These are phyloP conservation scores for Apophysomyces trapeziformis DNA, from an alignment of 371 early-diverging fungal genomes.

Conservation along the genomic window DNA sequence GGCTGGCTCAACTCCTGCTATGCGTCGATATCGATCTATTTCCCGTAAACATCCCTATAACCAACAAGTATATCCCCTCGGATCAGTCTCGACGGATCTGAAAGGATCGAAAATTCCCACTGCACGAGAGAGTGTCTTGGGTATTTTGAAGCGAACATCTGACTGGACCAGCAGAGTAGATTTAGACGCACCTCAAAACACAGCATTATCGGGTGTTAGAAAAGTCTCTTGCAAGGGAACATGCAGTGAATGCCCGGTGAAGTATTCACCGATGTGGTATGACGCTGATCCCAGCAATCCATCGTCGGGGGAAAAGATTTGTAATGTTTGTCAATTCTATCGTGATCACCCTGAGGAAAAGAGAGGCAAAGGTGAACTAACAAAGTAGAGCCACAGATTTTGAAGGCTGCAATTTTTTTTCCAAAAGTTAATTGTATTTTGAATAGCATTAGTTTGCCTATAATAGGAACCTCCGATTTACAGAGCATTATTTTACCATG, in stretches of 20 bases:
- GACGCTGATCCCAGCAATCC: constrained; percentile 12
- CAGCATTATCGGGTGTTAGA: constrained; percentile 9
- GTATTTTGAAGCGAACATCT: constrained; percentile 1
- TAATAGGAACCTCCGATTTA: too few relatives aligned
- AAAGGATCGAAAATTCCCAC: constrained; percentile 18
- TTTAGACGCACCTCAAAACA: constrained; percentile 15
- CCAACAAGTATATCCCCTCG: constrained; percentile 12
- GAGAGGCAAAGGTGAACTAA: neutral
- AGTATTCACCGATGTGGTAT: constrained; percentile 51
- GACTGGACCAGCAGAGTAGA: constrained; percentile 7
- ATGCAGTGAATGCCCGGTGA: constrained; percentile 37
- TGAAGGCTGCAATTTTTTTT: too few relatives aligned
- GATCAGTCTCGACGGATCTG: neutral
- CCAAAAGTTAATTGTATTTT: too few relatives aligned
- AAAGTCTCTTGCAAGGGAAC: constrained; percentile 12
- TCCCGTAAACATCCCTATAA: constrained; percentile 13
- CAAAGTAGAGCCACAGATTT: too few relatives aligned
- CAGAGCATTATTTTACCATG: too few relatives aligned
- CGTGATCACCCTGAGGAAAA: constrained; percentile 4
- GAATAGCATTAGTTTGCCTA: too few relatives aligned
- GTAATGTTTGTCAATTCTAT: constrained; percentile 12
- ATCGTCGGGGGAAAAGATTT: constrained; percentile 15
- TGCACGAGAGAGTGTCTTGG: constrained; percentile 7
- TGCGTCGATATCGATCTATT: constrained; percentile 32
- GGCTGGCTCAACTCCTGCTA: constrained; percentile 40